Base-by-base conservation (phyloP, 2,329 filamentous ascomycete species). In the Arthrobotrys sinensis region DNA sequence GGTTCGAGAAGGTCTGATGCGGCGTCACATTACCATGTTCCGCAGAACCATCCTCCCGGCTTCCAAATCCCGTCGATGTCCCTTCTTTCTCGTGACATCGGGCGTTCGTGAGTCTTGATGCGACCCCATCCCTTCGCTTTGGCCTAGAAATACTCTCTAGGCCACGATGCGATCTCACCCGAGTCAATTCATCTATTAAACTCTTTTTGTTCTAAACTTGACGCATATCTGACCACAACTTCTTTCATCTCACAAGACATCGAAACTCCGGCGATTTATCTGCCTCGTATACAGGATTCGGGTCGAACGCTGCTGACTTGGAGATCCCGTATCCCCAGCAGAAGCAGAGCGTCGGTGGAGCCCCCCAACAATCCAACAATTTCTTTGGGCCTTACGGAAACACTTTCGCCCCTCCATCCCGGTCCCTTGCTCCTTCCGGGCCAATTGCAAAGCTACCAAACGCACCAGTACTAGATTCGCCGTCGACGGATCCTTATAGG, bases 261-360 rank as follows among this genome's bases (percentile, higher is more conserved):
- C 75, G 75, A 43, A 72, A 64, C 53, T 78, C 75, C 63, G 75
- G 75, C 64, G 75, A 78, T 60, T 50, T 78, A 52, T 78, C 75
- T 55, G 62, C 75, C 24, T 68, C 75, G 14, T 78, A 78, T 66
- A 78, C 75, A 63, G 75, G 75, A 24, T 78, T 78, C 32, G 75
- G 75, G n/a, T 67, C 75, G 10, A 72, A 78, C 16, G 60, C 75
- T 14, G 67, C 67, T 28, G 75, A 78, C 12, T 21, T 78, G 46
- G 75, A 78, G 12, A 48, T 78, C 11, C 75, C 75, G 8, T 72
- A 63, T 40, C 60, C 75, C n/a, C 75, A 72, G 21, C 67, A 71
- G 36, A 71, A 78, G 16, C 67, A 64, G 21, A 50, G 3, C 32
- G 34, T 52, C 8, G 34, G 66, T 5, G 53, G 62, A 38, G n/a